These are phyloP conservation scores for Auricularia auricula-judae DNA, from an alignment of 768 basidiomycete genomes.

Conservation along the genomic window DNA sequence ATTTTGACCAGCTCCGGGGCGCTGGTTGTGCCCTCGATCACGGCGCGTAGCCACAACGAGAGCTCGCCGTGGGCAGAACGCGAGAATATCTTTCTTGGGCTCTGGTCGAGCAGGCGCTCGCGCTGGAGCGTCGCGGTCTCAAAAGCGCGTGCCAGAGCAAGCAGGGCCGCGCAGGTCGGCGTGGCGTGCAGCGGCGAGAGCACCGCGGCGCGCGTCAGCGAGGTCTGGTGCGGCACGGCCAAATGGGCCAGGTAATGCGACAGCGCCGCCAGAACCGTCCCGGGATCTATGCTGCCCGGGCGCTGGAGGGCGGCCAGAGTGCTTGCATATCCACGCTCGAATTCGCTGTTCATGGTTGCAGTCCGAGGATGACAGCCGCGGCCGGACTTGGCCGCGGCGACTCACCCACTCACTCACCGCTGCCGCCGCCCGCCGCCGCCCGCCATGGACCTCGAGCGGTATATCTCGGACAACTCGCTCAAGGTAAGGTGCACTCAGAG, in stretches of 20 bases:
- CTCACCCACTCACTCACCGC: not conserved
- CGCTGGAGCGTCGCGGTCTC: constrained; percentile 50
- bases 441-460: constrained; percentile 5
- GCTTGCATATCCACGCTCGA: constrained; percentile 27
- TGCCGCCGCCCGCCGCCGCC: not conserved
- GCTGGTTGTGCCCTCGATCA: constrained; percentile 52
- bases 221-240: constrained; percentile 32
- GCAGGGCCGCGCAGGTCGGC: constrained; percentile 9
- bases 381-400: no score
- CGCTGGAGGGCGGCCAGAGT: constrained; percentile 45
- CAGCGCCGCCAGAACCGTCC: constrained; percentile 43
- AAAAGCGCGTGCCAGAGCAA: constrained; percentile 36
- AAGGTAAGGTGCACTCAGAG: not conserved
- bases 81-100: constrained; percentile 20
- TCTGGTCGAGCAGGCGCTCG: constrained; percentile 39
- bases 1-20: constrained; percentile 53
- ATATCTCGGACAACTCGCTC: constrained; percentile 8
- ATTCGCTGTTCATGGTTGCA: not conserved
- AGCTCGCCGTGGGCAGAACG: constrained; percentile 29
- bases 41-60: constrained; percentile 38
- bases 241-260: constrained; percentile 46
- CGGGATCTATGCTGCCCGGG: constrained; percentile 30
- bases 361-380: no score
- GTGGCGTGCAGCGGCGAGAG: constrained; percentile 32
- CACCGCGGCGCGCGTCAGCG: constrained; percentile 44